Conservation (phyloP, 768 basidiomycete genomes). For the Leccinum variicolor region DNA sequence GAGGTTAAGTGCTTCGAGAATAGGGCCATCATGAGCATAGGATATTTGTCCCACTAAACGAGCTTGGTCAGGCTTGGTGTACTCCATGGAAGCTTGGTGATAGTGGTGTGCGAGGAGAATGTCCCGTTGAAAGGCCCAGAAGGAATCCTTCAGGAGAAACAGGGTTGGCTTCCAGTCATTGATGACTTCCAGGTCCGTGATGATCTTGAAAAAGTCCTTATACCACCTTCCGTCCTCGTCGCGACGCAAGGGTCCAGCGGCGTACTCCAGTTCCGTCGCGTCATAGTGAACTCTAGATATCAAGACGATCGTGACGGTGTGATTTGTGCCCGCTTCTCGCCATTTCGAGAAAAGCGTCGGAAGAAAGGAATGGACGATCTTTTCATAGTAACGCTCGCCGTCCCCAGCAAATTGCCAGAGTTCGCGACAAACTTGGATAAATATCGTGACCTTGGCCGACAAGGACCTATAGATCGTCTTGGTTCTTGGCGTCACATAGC, state of each 20-base stretch:
- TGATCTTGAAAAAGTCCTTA: slow-evolving; percentile 96
- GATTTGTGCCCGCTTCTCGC: slow-evolving; percentile 82
- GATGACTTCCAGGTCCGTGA: slow-evolving; percentile 87
- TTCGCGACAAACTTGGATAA: slow-evolving; percentile 95
- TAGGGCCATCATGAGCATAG: slow-evolving; percentile 88
- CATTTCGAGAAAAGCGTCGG: slow-evolving; percentile 85
- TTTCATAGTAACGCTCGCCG: slow-evolving; percentile 93
- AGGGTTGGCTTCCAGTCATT: slow-evolving; percentile 87
- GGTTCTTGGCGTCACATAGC: slow-evolving; percentile 75
- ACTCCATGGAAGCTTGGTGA: slow-evolving; percentile 61
- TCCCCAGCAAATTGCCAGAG: slow-evolving; percentile 97
- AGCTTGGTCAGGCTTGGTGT: slow-evolving; percentile 44
- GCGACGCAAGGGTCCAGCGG: slow-evolving; percentile 73
- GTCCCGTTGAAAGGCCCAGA: slow-evolving; percentile 89
- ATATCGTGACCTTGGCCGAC: slow-evolving; percentile 88
- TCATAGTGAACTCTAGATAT: slow-evolving; percentile 93
- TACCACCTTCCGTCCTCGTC: slow-evolving; percentile 81
- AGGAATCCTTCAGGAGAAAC: slow-evolving; percentile 81
- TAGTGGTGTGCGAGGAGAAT: slow-evolving; percentile 89
- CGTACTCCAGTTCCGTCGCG: slow-evolving; percentile 71
- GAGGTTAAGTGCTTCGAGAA: slow-evolving; percentile 94
- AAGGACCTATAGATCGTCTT: slow-evolving; percentile 87
- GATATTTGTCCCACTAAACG: slow-evolving; percentile 78
- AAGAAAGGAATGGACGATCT: slow-evolving; percentile 96
- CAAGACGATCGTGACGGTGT: slow-evolving; percentile 91